These are phyloP conservation scores for Wickerhamomyces chambardii DNA, from an alignment of 805 yeast species.

Conservation along the genomic window DNA sequence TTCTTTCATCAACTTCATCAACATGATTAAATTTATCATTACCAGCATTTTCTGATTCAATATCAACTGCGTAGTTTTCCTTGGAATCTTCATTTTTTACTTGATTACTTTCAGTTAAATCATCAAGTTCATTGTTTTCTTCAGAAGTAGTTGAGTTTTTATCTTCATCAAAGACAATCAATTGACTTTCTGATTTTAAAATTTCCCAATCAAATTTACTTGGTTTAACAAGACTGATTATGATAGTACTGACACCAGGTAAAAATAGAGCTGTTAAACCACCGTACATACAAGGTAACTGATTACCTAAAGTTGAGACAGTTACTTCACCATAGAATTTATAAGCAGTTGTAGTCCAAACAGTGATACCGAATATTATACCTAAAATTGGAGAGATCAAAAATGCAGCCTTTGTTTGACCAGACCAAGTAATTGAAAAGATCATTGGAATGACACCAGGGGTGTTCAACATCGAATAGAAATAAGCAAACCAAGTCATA, in stretches of 20 bases:
- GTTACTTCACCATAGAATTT: constrained; percentile 20
- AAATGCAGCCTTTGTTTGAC: constrained; percentile 21
- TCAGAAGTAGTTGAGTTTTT: neutral
- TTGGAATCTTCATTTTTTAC: neutral
- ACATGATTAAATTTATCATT: too few species aligned
- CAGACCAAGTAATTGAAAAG: constrained; percentile 24
- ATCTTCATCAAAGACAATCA: constrained; percentile 2
- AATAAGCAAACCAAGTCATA: constrained; percentile 22
- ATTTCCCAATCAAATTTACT: constrained; percentile 21
- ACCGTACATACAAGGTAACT: constrained; percentile 26
- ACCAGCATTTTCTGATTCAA: too few species aligned
- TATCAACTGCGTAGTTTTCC: neutral
- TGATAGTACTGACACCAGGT: constrained; percentile 19
- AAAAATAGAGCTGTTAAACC: constrained; percentile 23
- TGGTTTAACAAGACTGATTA: constrained; percentile 22
- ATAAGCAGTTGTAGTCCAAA: constrained; percentile 24
- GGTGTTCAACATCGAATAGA: constrained; percentile 26
- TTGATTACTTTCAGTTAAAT: neutral
- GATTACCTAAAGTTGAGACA: constrained; percentile 19
- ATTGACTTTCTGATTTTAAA: constrained; percentile 10
- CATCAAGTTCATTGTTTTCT: neutral
- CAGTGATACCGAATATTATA: constrained; percentile 18
- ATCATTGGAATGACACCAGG: constrained; percentile 30
- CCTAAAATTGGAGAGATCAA: constrained; percentile 24
- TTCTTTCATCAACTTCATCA: constrained; percentile 1